Base-by-base conservation (phyloP, 2,329 filamentous ascomycete species). In the Hymenoscyphus occultus region DNA sequence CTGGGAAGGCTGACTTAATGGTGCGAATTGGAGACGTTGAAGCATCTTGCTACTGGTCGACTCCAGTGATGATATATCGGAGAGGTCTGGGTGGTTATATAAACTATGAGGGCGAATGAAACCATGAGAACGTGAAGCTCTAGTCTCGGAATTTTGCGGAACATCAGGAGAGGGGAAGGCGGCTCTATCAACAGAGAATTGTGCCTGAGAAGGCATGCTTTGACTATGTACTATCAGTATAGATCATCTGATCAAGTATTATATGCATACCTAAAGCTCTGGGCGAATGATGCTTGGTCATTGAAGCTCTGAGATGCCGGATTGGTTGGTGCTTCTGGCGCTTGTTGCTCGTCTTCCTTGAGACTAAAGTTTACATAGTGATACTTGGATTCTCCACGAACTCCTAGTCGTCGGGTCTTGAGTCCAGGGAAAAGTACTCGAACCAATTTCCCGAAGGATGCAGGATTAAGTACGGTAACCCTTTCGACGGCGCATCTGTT, bases 351-450 rank as follows among this genome's bases (percentile, higher is more conserved):
- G 65, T 88, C 86, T 60, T 88, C 86, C 54, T 80, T 78, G 60
- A 89, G 77, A 13, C 80, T 80, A 72, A 90, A 90, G 73, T 88
- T 88, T 58, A 89, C 86, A 74, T 99, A 99, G 78, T 99, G 95
- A 77, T 99, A 99, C 76, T 99, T 99, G 14, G 95, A 99, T 79
- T 98, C 94, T 69, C 95, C 95, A 62, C 95, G 88, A 58, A 98
- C 93, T 68, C 95, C 95, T 13, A 99, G 83, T 69, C 95, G 86
- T 65, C 95, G 86, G 39, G 95, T 99, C 78, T 96, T 94, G 28
- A 99, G 89, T 54, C 93, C 94, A 0, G 95, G 94, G 72, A 98
- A 99, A 61, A 99, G 90, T 48, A 99, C 94, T 39, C 95, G 88
- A 40, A 99, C 95, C 56, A 99, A 86, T 78, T 99, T 99, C 64